Conservation (phyloP, 192 early-diverging fungal species). For the Entrophospora sp. region DNA sequence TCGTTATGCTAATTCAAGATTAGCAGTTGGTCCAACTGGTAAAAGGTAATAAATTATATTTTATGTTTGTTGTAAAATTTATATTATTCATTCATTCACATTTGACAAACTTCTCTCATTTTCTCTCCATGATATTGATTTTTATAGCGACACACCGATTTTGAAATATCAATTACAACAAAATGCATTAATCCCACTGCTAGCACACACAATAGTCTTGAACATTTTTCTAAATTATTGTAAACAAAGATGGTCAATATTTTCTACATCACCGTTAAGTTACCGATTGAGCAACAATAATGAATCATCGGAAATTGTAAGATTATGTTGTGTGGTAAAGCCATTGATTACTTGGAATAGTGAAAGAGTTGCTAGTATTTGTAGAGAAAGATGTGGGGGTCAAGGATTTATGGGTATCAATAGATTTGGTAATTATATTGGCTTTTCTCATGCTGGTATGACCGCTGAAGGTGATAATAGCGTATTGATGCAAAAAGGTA, state of each 20-base stretch:
- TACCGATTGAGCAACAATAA: too few species aligned
- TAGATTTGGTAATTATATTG: constrained; percentile 55
- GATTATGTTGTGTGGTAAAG: constrained; percentile 72
- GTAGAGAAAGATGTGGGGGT: constrained; percentile 68
- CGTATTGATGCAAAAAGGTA: constrained; percentile 62
- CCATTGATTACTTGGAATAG: constrained; percentile 65
- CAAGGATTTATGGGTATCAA: constrained; percentile 64
- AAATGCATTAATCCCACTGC: constrained; percentile 57
- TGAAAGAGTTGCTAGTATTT: constrained; percentile 57
- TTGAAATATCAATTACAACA: constrained; percentile 72
- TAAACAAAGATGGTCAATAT: constrained; percentile 63
- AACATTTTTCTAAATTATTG: constrained; percentile 76
- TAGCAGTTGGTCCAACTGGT: constrained; percentile 67
- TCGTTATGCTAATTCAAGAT: constrained; percentile 59
- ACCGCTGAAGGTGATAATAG: constrained; percentile 76
- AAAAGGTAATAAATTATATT: constrained; percentile 46
- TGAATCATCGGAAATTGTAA: constrained; percentile 54
- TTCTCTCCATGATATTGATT: too few species aligned
- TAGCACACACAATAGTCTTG: constrained; percentile 53
- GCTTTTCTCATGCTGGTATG: constrained; percentile 69
- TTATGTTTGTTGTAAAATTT: too few species aligned
- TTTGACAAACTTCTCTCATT: too few species aligned
- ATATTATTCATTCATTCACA: too few species aligned
- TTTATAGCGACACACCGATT: constrained; percentile 58
- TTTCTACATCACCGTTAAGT: too few species aligned